These are phyloP conservation scores for Colletotrichum shisoi DNA, from an alignment of 2,329 filamentous ascomycete species.

Conservation along the genomic window DNA sequence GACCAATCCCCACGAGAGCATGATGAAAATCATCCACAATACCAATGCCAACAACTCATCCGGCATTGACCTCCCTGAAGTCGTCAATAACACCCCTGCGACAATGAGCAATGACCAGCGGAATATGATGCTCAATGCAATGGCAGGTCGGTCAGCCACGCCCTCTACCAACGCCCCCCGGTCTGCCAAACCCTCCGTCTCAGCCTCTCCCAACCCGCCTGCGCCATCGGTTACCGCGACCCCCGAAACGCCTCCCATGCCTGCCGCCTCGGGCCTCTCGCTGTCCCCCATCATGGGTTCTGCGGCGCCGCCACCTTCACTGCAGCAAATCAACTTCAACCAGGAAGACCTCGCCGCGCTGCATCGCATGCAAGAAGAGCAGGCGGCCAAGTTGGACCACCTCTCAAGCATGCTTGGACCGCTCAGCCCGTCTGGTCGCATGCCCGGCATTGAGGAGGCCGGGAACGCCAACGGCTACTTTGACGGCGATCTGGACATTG, in stretches of 20 bases:
- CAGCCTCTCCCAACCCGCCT: slow-evolving; percentile 37
- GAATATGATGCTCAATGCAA: slow-evolving; percentile 66
- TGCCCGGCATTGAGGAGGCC: slow-evolving; percentile 71
- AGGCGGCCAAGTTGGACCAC: slow-evolving; percentile 78
- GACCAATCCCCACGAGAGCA: slow-evolving; percentile 65
- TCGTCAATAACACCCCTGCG: slow-evolving; percentile 64
- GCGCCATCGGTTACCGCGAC: slow-evolving; percentile 36
- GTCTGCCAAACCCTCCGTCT: slow-evolving; percentile 39
- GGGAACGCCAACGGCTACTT: slow-evolving; percentile 47
- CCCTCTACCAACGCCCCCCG: slow-evolving; percentile 41
- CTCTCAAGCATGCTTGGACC: slow-evolving; percentile 78
- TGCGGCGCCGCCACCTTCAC: slow-evolving; percentile 56
- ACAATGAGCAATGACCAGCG: slow-evolving; percentile 65
- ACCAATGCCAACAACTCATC: slow-evolving; percentile 64
- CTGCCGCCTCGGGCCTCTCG: slow-evolving; percentile 45
- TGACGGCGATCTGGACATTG: slow-evolving; percentile 56
- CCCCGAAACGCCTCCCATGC: slow-evolving; percentile 36
- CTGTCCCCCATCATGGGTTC: slow-evolving; percentile 61
- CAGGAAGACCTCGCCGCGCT: slow-evolving; percentile 80
- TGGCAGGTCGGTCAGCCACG: slow-evolving; percentile 57
- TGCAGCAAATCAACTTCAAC: slow-evolving; percentile 72
- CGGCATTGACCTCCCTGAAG: slow-evolving; percentile 62
- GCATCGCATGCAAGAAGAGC: slow-evolving; percentile 78
- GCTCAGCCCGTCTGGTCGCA: slow-evolving; percentile 78
- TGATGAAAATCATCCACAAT: slow-evolving; percentile 72